Conservation (phyloP, 1,284 basidiomycete genomes). For the Schizophyllum amplum region DNA sequence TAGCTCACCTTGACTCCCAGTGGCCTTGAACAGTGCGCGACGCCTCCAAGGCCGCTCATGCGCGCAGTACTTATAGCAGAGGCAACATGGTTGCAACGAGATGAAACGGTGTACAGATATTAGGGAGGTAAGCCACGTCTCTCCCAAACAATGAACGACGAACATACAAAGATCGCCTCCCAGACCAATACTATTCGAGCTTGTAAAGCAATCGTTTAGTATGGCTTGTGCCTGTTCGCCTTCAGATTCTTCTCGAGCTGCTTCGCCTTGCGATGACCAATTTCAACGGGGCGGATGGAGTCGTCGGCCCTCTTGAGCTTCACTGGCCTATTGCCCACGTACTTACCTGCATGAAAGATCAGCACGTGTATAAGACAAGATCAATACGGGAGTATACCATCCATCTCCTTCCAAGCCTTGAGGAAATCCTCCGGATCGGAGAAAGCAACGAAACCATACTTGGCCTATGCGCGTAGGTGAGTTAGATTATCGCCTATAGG, state of each 20-base stretch:
- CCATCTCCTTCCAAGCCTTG: slow-evolving; percentile 99
- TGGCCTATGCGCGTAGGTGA: slow-evolving; percentile 52
- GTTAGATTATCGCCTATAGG: neutral
- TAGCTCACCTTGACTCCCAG: too few relatives aligned
- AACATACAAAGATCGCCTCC: neutral
- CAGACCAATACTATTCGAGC: neutral
- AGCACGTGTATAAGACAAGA: slow-evolving; percentile 4
- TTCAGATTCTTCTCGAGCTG: slow-evolving; percentile 74
- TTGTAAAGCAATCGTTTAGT: slow-evolving; percentile 28
- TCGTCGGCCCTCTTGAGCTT: slow-evolving; percentile 85
- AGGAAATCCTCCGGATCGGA: slow-evolving; percentile 98
- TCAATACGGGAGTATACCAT: slow-evolving; percentile 59
- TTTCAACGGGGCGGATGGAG: slow-evolving; percentile 84
- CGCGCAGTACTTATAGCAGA: too few relatives aligned
- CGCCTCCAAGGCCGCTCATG: too few relatives aligned
- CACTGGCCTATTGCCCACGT: slow-evolving; percentile 92
- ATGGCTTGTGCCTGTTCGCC: slow-evolving; percentile 73
- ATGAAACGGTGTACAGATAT: neutral
- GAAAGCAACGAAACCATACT: slow-evolving; percentile 96
- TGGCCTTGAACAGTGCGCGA: too few relatives aligned
- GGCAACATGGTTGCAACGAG: neutral
- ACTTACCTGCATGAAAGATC: slow-evolving; percentile 64
- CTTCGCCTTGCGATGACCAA: slow-evolving; percentile 84
- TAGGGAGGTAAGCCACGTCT: neutral
- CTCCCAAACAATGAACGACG: neutral